Evolutionary conservation across 306 rosid genomes (phyloP).

Genomic region (Cicer cuneatum): DNA sequence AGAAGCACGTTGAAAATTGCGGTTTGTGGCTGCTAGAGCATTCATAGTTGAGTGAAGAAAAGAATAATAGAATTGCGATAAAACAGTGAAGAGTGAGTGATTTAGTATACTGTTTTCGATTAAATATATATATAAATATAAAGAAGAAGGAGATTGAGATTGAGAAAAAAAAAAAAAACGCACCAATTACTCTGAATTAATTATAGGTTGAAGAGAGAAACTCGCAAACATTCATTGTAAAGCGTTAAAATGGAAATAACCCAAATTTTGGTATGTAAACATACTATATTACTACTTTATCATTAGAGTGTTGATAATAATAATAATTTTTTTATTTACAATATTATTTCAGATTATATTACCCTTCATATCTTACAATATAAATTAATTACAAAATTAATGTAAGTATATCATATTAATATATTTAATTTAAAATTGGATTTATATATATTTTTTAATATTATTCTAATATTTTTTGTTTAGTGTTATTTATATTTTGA

Average conservation of each 20-base stretch:
- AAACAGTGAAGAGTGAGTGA: slow-evolving; percentile 6
- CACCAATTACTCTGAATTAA: not conserved
- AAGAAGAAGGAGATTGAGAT: not conserved
- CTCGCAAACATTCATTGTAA: not conserved
- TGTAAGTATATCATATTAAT: no score
- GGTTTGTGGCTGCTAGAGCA: slow-evolving; percentile 75
- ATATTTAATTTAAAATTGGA: no score
- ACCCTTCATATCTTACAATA: no score
- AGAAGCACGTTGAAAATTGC: slow-evolving; percentile 70
- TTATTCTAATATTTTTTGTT: no score
- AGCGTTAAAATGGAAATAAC: not conserved
- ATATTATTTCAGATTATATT: no score
- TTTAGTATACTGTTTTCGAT: not conserved
- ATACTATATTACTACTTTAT: not conserved
- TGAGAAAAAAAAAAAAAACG: not conserved
- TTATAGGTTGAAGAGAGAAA: not conserved
- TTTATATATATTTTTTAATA: no score
- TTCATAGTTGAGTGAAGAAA: slow-evolving; percentile 55
- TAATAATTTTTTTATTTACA: no score
- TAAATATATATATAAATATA: no score
- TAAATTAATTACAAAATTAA: no score
- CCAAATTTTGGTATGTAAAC: not conserved
- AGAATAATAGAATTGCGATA: not conserved
- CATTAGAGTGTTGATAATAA: not conserved
- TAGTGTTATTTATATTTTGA: no score